A percentile compares a stretch with the other conserved stretches of the same genome.
Evolutionary conservation across 2,329 filamentous ascomycete genomes (phyloP).

Genomic region (Penicillium sp.): DNA sequence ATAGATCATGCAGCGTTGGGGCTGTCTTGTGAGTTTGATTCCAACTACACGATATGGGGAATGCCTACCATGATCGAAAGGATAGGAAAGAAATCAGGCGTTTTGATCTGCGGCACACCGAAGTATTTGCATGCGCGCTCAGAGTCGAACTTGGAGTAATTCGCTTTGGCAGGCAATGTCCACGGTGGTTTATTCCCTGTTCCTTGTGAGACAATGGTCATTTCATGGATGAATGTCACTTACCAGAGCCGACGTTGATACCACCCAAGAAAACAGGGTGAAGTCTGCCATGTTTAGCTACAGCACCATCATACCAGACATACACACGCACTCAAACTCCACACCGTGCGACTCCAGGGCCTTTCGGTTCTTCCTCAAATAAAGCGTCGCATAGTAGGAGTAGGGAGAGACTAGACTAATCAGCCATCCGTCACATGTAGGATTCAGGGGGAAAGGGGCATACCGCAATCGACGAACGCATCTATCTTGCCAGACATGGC

Average conservation of each 20-base stretch:
- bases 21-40: constrained; percentile 35
- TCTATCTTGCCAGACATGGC: constrained; percentile 23
- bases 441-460: background rate
- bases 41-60: constrained; percentile 5
- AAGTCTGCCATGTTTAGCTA: constrained; percentile 48
- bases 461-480: constrained; percentile 24
- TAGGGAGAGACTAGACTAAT: constrained; percentile 56
- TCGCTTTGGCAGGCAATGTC: constrained; percentile 63
- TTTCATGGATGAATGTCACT: constrained; percentile 6
- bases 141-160: constrained; percentile 52
- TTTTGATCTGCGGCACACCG: constrained; percentile 34
- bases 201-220: background rate
- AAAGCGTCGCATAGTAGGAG: constrained; percentile 51
- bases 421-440: background rate
- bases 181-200: constrained; percentile 71
- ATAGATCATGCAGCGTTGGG: constrained; percentile 62
- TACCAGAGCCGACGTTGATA: constrained; percentile 59
- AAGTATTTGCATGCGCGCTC: constrained; percentile 52
- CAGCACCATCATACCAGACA: background rate
- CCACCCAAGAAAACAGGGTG: constrained; percentile 68
- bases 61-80: constrained; percentile 50
- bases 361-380: constrained; percentile 55
- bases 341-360: constrained; percentile 56
- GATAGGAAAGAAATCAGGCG: constrained; percentile 51
- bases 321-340: constrained; percentile 59